A percentile compares a stretch with the other conserved stretches of the same genome.
Evolutionary conservation across 192 early-diverging fungal genomes (phyloP).

Genomic region (Lobosporangium transversale): DNA sequence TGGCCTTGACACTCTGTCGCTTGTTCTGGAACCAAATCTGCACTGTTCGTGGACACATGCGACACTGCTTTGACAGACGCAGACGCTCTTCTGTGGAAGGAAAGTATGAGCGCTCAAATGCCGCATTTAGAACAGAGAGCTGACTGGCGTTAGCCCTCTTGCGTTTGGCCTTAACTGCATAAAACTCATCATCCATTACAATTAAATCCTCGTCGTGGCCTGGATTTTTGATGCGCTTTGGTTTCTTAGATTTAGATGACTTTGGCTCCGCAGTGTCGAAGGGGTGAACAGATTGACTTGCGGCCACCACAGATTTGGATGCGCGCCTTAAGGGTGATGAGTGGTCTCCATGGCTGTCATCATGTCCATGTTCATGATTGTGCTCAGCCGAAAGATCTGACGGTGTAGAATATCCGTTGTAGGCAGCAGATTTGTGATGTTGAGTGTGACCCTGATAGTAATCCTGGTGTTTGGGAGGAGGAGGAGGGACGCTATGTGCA

Average conservation of each 20-base stretch:
- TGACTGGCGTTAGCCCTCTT: constrained; percentile 85
- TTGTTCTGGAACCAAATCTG: constrained; percentile 99
- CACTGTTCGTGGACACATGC: constrained; percentile 91
- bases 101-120: constrained; percentile 82
- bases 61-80: constrained; percentile 78
- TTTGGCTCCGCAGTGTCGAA: constrained; percentile 29
- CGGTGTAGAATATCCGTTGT: not conserved
- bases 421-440: constrained; percentile 1
- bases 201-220: constrained; percentile 44
- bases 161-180: constrained; percentile 74
- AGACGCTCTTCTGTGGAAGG: constrained; percentile 85
- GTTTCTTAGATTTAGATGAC: constrained; percentile 42
- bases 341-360: not conserved
- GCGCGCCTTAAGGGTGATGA: constrained; percentile 23
- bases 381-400: not conserved
- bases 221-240: constrained; percentile 39
- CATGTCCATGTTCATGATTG: constrained; percentile 5
- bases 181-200: constrained; percentile 46
- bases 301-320: not conserved
- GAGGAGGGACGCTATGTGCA: constrained; percentile 37
- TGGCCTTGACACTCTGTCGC: constrained; percentile 69
- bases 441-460: constrained; percentile 7
- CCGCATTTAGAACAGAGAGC: constrained; percentile 79
- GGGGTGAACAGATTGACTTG: constrained; percentile 30
- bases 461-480: constrained; percentile 18